Percentiles rank a stretch among this genome's conserved stretches.
phyloP scores from a whole-genome alignment of 306 rosid species.

The Pachyrhizus erosus region DNA sequence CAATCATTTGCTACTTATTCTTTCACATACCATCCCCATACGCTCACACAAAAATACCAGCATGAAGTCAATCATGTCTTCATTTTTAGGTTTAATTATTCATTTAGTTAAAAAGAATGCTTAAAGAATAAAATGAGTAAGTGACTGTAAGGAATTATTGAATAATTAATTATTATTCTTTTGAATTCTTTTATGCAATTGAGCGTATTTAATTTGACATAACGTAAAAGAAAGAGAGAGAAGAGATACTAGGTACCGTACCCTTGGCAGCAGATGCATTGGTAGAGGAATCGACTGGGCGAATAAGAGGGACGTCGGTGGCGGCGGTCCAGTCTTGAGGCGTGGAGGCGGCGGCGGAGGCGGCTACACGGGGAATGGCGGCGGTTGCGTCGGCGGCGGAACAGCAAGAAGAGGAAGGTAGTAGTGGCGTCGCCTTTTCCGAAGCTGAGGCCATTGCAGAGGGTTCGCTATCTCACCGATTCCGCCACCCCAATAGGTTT shows the following conservation, averaged over 20 bases:
- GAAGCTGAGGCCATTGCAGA: constrained; percentile 93
- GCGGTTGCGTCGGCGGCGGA: constrained; percentile 48
- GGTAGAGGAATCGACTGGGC: constrained; percentile 58
- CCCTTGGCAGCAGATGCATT: constrained; percentile 72
- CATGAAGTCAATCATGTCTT: neutral
- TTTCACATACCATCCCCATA: neutral
- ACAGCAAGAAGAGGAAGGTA: constrained; percentile 54
- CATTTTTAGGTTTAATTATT: neutral
- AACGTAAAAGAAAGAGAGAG: neutral
- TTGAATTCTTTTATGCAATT: neutral
- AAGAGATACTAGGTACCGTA: neutral
- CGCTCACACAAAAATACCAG: neutral
- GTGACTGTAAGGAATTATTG: no score
- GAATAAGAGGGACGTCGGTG: constrained; percentile 64
- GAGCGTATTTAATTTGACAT: neutral
- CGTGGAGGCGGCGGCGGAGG: neutral
- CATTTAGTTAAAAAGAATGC: no score
- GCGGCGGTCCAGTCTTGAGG: constrained; percentile 64
- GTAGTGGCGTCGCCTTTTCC: constrained; percentile 83
- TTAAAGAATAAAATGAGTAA: no score
- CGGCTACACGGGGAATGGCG: constrained; percentile 42
- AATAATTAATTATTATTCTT: no score
- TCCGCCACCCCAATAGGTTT: constrained; percentile 58
- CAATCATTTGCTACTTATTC: neutral
- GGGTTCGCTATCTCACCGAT: constrained; percentile 73